Percentiles rank a stretch among this genome's conserved stretches.
phyloP scores from a whole-genome alignment of 2,329 filamentous ascomycete genomes.

The Orbilia oligospora region DNA sequence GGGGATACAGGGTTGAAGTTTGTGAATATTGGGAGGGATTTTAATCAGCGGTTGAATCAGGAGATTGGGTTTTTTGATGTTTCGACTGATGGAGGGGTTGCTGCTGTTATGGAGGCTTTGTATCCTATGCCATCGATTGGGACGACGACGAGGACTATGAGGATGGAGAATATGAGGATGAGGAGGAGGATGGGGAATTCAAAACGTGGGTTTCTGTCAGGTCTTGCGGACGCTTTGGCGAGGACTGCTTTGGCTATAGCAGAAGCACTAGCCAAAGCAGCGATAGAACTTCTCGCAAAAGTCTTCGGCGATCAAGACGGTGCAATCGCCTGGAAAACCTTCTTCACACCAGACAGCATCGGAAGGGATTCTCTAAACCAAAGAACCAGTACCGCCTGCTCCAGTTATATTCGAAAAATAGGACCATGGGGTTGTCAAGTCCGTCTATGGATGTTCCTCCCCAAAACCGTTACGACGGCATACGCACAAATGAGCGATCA shows the following conservation, averaged over 20 bases:
- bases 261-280: not conserved
- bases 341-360: not conserved
- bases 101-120: too few species aligned
- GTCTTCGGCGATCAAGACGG: not conserved
- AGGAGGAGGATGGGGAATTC: not conserved
- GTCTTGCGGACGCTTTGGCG: not conserved
- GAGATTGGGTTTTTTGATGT: slow-evolving; percentile 9
- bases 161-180: too few species aligned
- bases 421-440: slow-evolving; percentile 21
- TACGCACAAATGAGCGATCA: slow-evolving; percentile 14
- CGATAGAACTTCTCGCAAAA: not conserved
- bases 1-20: slow-evolving; percentile 14
- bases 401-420: not conserved
- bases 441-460: slow-evolving; percentile 12
- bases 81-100: not conserved
- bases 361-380: not conserved
- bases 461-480: not conserved
- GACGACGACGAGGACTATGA: too few species aligned
- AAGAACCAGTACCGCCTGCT: not conserved
- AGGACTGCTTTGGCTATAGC: not conserved
- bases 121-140: not conserved
- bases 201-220: not conserved
- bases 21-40: not conserved
- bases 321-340: not conserved
- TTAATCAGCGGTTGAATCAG: slow-evolving; percentile 10